Evolutionary conservation across 148 eudicot genomes (phyloP).

Genomic region (Salicornia ramosissima): DNA sequence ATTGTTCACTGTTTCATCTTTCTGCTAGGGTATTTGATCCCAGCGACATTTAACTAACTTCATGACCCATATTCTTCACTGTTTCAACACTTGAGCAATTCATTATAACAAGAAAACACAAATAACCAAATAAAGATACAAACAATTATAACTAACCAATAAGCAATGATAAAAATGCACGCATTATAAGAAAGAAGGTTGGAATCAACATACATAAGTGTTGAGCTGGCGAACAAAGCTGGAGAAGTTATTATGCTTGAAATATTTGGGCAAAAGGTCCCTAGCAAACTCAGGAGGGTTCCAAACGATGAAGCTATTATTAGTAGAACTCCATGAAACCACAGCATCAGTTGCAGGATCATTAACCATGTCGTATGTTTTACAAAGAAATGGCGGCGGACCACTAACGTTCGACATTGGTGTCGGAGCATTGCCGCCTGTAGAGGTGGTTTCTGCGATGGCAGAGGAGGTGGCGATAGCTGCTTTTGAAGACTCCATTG

Average conservation of each 20-base stretch:
- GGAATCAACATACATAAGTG: constrained; percentile 53
- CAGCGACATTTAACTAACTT: not conserved
- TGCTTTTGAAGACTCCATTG: constrained; percentile 19
- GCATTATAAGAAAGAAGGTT: not conserved
- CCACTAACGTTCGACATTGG: constrained; percentile 40
- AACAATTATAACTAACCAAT: not conserved
- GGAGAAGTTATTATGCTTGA: constrained; percentile 90
- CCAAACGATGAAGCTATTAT: constrained; percentile 87
- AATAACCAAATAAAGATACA: not conserved
- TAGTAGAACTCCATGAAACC: constrained; percentile 72
- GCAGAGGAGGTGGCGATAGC: not conserved
- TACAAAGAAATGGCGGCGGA: constrained; percentile 66
- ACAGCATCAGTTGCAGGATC: constrained; percentile 58
- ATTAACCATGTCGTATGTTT: constrained; percentile 78
- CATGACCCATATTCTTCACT: too few species aligned
- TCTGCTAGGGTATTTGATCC: not conserved
- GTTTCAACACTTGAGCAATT: not conserved
- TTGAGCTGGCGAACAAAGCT: constrained; percentile 86
- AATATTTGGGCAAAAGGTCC: constrained; percentile 74
- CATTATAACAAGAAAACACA: not conserved
- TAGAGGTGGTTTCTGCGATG: not conserved
- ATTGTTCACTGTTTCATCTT: too few species aligned
- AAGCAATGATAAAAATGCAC: not conserved
- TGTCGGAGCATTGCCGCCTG: constrained; percentile 25
- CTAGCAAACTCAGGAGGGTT: constrained; percentile 74